These are phyloP conservation scores for Russula sp. DNA, from an alignment of 768 basidiomycete genomes.

Conservation along the genomic window DNA sequence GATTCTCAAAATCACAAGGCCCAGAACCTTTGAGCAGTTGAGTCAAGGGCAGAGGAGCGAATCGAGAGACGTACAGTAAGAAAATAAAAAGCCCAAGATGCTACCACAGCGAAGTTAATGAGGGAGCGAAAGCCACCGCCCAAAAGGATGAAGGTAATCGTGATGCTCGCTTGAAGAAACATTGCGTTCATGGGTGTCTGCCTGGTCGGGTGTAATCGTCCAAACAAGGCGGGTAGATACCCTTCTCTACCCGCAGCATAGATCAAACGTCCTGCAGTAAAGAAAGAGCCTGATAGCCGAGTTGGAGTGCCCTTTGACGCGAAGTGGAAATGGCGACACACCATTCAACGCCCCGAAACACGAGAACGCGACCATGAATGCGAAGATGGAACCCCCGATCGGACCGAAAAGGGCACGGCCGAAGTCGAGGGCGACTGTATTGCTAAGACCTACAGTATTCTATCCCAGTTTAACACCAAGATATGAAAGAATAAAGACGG, in stretches of 20 bases:
- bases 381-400: constrained; percentile 81
- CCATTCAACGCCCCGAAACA: constrained; percentile 95
- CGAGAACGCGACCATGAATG: constrained; percentile 86
- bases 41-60: neutral
- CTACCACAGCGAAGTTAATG: constrained; percentile 86
- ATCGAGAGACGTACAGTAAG: constrained; percentile 52
- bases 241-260: constrained; percentile 85
- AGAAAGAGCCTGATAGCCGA: constrained; percentile 49
- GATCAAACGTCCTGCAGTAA: constrained; percentile 78
- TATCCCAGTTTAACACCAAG: constrained; percentile 26
- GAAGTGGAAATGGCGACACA: constrained; percentile 27
- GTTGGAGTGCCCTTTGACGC: constrained; percentile 10
- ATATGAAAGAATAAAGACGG: neutral
- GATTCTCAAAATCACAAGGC: constrained; percentile 78
- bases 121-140: constrained; percentile 87
- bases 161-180: constrained; percentile 67
- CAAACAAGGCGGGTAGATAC: constrained; percentile 81
- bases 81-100: constrained; percentile 84
- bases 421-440: constrained; percentile 89
- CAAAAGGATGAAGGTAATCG: constrained; percentile 70
- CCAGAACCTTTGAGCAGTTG: constrained; percentile 56
- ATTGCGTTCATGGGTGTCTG: constrained; percentile 89
- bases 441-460: constrained; percentile 67
- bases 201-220: constrained; percentile 63
- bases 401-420: constrained; percentile 82